Evolutionary conservation across 176 grass and related monocot genomes (phyloP).

Genomic region (Ananas comosus): DNA sequence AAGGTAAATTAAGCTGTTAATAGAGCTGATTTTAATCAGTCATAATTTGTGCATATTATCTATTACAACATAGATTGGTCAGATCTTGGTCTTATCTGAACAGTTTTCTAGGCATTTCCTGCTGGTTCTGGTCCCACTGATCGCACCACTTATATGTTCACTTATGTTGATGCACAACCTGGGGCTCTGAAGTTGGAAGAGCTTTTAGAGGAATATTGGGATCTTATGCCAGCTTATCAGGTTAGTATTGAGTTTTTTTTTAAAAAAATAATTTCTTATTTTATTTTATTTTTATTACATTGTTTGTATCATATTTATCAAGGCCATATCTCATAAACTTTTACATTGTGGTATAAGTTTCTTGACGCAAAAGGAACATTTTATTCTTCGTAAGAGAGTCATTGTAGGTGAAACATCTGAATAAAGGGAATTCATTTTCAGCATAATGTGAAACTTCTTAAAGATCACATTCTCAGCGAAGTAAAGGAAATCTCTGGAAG

Average conservation of each 20-base stretch:
- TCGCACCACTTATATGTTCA: constrained; percentile 96
- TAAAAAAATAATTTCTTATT: background rate
- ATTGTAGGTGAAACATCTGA: too few species aligned
- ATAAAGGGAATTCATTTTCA: too few species aligned
- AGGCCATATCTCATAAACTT: too few species aligned
- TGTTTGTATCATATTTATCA: background rate
- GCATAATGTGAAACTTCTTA: too few species aligned
- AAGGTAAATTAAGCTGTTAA: too few species aligned
- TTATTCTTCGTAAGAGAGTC: too few species aligned
- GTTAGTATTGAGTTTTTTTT: constrained; percentile 23
- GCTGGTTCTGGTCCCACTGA: constrained; percentile 75
- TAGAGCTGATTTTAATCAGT: too few species aligned
- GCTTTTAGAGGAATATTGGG: constrained; percentile 83
- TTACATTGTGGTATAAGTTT: too few species aligned
- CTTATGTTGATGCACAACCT: constrained; percentile 67
- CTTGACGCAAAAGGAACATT: too few species aligned
- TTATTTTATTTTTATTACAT: constrained; percentile 8
- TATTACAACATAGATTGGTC: background rate
- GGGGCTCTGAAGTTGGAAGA: constrained; percentile 72
- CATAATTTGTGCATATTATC: background rate
- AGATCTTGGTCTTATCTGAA: constrained; percentile 16
- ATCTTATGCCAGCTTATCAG: constrained; percentile 84
- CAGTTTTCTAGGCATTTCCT: constrained; percentile 67
- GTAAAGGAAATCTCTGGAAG: too few species aligned
- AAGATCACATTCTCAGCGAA: too few species aligned